phyloP scores from a whole-genome alignment of 2,329 filamentous ascomycete genomes.

The Alternaria consortialis region DNA sequence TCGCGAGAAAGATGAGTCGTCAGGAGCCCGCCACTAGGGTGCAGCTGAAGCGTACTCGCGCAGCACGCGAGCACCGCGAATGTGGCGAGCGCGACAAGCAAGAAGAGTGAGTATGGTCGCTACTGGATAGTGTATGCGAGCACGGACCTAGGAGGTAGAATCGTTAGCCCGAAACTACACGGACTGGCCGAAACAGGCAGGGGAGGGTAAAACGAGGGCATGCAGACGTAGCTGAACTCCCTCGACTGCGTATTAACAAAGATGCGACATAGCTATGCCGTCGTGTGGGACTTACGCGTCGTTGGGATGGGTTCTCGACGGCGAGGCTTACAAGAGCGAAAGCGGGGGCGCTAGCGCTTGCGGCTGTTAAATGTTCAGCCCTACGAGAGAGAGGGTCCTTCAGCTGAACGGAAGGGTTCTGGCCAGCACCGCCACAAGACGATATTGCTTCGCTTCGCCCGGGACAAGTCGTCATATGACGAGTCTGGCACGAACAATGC shows the following conservation, averaged over 20 bases:
- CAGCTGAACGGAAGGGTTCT: slow-evolving; percentile 24
- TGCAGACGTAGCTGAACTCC: slow-evolving; percentile 11
- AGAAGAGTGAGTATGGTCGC: slow-evolving; percentile 16
- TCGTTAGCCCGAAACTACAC: slow-evolving; percentile 13
- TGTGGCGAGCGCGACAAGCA: slow-evolving; percentile 40
- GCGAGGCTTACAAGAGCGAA: slow-evolving; percentile 29
- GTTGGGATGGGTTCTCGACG: slow-evolving; percentile 18
- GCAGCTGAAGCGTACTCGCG: slow-evolving; percentile 47
- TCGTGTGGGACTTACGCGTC: slow-evolving; percentile 15
- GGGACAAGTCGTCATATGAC: slow-evolving; percentile 11
- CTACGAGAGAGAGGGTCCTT: slow-evolving; percentile 12
- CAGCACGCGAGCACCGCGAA: slow-evolving; percentile 34
- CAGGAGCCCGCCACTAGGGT: slow-evolving; percentile 42
- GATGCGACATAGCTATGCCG: slow-evolving; percentile 23
- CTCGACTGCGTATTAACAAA: slow-evolving; percentile 10
- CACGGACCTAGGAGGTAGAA: slow-evolving; percentile 26
- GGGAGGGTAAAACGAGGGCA: slow-evolving; percentile 14
- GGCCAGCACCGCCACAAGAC: slow-evolving; percentile 34
- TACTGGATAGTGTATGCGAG: slow-evolving; percentile 29
- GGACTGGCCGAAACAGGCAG: slow-evolving; percentile 39
- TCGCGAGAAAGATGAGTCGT: slow-evolving; percentile 34
- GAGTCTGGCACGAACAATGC: neutral
- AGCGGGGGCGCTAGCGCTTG: slow-evolving; percentile 23
- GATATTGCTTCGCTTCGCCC: slow-evolving; percentile 14
- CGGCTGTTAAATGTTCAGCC: slow-evolving; percentile 13